Conservation (phyloP, 257 asterid genomes). For the Gentiana straminea region DNA sequence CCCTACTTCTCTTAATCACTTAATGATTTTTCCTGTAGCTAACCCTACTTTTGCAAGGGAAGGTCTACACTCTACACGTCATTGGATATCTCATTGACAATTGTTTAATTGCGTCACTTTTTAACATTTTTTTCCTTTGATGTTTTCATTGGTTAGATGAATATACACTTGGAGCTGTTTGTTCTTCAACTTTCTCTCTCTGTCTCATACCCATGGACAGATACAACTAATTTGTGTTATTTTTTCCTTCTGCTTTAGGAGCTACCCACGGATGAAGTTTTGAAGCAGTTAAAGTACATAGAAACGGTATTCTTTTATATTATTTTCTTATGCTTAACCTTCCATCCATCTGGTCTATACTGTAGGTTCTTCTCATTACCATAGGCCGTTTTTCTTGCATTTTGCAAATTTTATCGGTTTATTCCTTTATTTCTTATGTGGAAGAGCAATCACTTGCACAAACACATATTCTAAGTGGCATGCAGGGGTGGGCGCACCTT, state of each 20-base stretch:
- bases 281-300: constrained; percentile 69
- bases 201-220: too few relatives aligned
- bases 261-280: constrained; percentile 62
- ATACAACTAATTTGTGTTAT: too few relatives aligned
- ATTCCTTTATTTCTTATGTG: background rate
- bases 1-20: too few relatives aligned
- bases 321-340: background rate
- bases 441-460: background rate
- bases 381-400: constrained; percentile 24
- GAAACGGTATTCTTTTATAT: constrained; percentile 49
- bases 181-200: background rate
- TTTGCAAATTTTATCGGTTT: background rate
- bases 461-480: background rate
- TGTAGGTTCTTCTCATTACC: background rate
- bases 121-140: background rate
- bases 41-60: too few relatives aligned
- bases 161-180: too few relatives aligned
- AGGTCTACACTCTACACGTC: too few relatives aligned
- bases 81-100: too few relatives aligned
- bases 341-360: too few relatives aligned
- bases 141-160: background rate
- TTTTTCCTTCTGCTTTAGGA: constrained; percentile 41
- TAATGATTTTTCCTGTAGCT: too few relatives aligned
- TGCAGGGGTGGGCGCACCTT: background rate
- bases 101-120: background rate